Conservation (phyloP, 805 yeast genomes). For the Yamadazyma tumulicola region DNA sequence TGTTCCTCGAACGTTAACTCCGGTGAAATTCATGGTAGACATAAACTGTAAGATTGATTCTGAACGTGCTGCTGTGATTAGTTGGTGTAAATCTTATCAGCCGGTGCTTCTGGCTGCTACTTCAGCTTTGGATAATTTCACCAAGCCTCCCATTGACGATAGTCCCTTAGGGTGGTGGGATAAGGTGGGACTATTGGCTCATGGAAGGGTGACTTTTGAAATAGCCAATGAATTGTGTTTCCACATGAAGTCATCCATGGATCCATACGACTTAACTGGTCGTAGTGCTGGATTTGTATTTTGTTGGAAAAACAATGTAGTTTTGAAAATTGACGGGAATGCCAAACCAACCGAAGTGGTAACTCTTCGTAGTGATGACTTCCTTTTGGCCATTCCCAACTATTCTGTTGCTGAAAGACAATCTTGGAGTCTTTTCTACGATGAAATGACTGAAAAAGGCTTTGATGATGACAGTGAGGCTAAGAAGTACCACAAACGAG, state of each 20-base stretch:
- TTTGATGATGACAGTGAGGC: slow-evolving; percentile 25
- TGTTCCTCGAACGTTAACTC: slow-evolving; percentile 60
- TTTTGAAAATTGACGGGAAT: slow-evolving; percentile 48
- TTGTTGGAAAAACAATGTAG: slow-evolving; percentile 57
- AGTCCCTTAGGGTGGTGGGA: slow-evolving; percentile 49
- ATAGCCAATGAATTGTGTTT: slow-evolving; percentile 53
- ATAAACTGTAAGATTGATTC: slow-evolving; percentile 45
- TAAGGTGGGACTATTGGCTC: slow-evolving; percentile 52
- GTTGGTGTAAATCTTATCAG: slow-evolving; percentile 64
- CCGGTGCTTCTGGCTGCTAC: slow-evolving; percentile 55
- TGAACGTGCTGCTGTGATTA: slow-evolving; percentile 45
- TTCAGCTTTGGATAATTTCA: slow-evolving; percentile 39
- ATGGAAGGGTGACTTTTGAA: slow-evolving; percentile 48
- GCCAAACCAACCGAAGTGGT: slow-evolving; percentile 48
- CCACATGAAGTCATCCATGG: slow-evolving; percentile 57
- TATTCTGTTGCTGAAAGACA: slow-evolving; percentile 34
- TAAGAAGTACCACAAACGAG: slow-evolving; percentile 34
- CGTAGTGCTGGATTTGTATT: slow-evolving; percentile 61
- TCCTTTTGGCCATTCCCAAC: slow-evolving; percentile 55
- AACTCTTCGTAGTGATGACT: slow-evolving; percentile 51
- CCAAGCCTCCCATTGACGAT: slow-evolving; percentile 44
- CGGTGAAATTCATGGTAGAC: slow-evolving; percentile 55
- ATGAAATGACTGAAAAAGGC: slow-evolving; percentile 16
- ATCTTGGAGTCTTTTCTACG: slow-evolving; percentile 37
- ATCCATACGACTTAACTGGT: slow-evolving; percentile 58